Evolutionary conservation across 164 flowering plant genomes (phyloP), one percentile per base, ranked within the genome.

Genomic region (Taxillus chinensis): DNA sequence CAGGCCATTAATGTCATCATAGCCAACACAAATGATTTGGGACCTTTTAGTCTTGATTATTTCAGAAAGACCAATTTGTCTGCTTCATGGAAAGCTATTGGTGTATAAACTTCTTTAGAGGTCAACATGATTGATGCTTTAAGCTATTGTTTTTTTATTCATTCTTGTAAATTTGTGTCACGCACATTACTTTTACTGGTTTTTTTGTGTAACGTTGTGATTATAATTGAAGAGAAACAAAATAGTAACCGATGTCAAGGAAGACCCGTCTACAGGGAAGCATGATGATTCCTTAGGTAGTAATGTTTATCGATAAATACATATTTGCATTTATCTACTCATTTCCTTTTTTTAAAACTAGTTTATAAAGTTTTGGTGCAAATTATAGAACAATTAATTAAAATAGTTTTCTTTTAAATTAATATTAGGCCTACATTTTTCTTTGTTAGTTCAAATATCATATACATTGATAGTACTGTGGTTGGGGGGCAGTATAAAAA

Each of bases 31-130:
- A 71, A 78, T 67, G 91, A 89, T 66, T 64, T 83, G 71, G 95
- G 84, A 39, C 92, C 92, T 48, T 74, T 83, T 62, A 88, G 89
- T 74, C 82, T 93, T 79, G 95, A 90, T 79, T 67, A 71, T 70
- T 68, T 84, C 15, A 66, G 82, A 59, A 83, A 77, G 66, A 78
- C 63, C 39, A 74, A 80, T 64, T 68, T 84, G 69, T 80, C 97
- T 67, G 84, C 88, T 50, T 90, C 96, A 37, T 95, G 96, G 97
- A 83, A 77, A 71, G 59, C 79, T 70, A 75, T 51, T 62, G 87
- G 82, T n/a, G 65, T 69, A 60, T 83, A 79, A 53, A 71, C 67
- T 42, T 63, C 61, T 62, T 46, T 55, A 49, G 78, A 82, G 83
- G 92, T 89, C 67, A 49, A 75, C 60, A 39, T 65, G 54, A 64